phyloP scores from a whole-genome alignment of 495 filamentous ascomycete species.

The Penicillium paradoxum region DNA sequence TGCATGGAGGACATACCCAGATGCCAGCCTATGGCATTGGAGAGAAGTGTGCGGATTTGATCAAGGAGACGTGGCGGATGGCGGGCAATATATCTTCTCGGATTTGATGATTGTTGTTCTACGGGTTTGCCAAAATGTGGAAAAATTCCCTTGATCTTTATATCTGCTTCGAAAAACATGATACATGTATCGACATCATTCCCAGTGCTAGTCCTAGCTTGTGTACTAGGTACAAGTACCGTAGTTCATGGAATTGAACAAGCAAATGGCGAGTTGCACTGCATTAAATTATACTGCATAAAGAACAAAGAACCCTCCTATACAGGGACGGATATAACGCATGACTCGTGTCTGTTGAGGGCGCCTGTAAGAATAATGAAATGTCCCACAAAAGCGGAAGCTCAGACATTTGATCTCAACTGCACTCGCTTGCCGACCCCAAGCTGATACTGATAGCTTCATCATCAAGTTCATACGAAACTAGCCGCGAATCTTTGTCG shows the following conservation, averaged over 20 bases:
- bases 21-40: slow-evolving; percentile 57
- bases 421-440: slow-evolving; percentile 5
- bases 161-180: no score
- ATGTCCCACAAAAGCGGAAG: background rate
- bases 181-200: no score
- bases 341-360: background rate
- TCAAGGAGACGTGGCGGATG: slow-evolving; percentile 41
- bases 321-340: background rate
- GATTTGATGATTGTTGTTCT: slow-evolving; percentile 4
- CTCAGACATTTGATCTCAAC: background rate
- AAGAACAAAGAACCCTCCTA: background rate
- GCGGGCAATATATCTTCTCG: slow-evolving; percentile 19
- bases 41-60: slow-evolving; percentile 54
- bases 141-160: background rate
- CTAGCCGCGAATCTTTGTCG: background rate
- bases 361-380: background rate
- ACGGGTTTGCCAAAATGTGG: background rate
- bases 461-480: slow-evolving; percentile 2
- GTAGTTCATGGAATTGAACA: no score
- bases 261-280: background rate
- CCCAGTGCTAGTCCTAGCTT: no score
- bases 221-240: no score
- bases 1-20: slow-evolving; percentile 53
- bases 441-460: background rate
- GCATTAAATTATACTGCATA: background rate